Conservation (phyloP, 768 basidiomycete species). For the Leccinum arenicola region DNA sequence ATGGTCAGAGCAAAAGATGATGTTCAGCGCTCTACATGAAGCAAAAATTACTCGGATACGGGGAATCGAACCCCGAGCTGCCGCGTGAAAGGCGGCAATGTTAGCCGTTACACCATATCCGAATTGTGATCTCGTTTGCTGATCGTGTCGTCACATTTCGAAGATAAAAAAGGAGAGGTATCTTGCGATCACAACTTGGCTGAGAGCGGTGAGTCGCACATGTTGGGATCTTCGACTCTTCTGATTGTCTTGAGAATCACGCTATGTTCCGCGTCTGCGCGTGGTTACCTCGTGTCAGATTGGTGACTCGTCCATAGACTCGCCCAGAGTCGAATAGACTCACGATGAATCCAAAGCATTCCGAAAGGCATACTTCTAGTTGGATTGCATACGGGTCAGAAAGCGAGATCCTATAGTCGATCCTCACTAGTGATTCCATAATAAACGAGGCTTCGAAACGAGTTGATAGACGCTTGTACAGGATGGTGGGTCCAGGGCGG, state of each 20-base stretch:
- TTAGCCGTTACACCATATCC: constrained; percentile 68
- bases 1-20: too few relatives aligned
- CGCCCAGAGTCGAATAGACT: not conserved
- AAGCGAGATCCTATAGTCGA: not conserved
- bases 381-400: too few relatives aligned
- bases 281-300: too few relatives aligned
- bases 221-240: not conserved
- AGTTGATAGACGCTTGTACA: constrained; percentile 23
- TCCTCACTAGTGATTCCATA: not conserved
- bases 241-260: too few relatives aligned
- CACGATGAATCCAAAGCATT: not conserved
- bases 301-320: not conserved
- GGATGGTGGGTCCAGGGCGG: constrained; percentile 17
- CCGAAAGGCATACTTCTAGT: not conserved
- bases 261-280: too few relatives aligned
- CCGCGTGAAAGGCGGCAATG: constrained; percentile 63
- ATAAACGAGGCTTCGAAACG: not conserved
- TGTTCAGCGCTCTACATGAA: too few relatives aligned
- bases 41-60: constrained; percentile 27
- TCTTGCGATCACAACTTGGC: too few relatives aligned
- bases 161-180: not conserved
- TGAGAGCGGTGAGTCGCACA: not conserved
- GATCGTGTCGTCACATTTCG: not conserved
- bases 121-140: constrained; percentile 8
- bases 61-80: constrained; percentile 39